phyloP scores from a whole-genome alignment of 108 stramenopile species.

The Nitzschia sp. region DNA sequence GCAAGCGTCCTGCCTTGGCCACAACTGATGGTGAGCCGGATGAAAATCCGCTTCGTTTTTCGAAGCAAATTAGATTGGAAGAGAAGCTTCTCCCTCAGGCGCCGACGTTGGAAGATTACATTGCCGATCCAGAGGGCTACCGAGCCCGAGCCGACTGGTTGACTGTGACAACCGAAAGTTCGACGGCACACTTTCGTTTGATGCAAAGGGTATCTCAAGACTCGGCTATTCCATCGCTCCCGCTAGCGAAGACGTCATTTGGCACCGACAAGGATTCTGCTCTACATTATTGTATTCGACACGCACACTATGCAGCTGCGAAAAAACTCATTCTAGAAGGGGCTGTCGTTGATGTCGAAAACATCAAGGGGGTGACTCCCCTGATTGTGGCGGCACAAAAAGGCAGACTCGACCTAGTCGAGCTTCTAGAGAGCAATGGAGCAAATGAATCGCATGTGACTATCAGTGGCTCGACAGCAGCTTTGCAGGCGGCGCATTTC shows the following conservation, averaged over 20 bases:
- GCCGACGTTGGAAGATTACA: neutral
- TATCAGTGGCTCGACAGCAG: conserved; percentile 76
- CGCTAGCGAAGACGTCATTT: conserved; percentile 25
- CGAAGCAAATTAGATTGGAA: neutral
- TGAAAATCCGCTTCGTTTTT: neutral
- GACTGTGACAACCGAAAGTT: neutral
- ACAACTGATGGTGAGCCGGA: too few species aligned
- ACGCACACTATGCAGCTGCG: conserved; percentile 38
- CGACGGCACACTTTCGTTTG: neutral
- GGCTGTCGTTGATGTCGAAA: conserved; percentile 37
- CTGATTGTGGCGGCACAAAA: conserved; percentile 79
- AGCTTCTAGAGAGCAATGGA: conserved; percentile 50
- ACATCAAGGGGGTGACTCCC: conserved; percentile 73
- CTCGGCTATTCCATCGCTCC: neutral
- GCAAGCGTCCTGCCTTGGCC: too few species aligned
- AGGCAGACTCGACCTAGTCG: conserved; percentile 64
- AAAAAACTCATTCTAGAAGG: conserved; percentile 43
- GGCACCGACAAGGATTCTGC: conserved; percentile 49
- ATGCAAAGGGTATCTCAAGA: conserved; percentile 1
- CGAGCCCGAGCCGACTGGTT: neutral
- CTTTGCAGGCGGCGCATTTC: conserved; percentile 86
- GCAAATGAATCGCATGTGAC: conserved; percentile 18
- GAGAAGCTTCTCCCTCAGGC: neutral
- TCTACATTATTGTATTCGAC: conserved; percentile 51
- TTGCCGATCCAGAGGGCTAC: neutral